Evolutionary conservation across 1,284 basidiomycete genomes (phyloP).

Genomic region (Ceratobasidium sp.): DNA sequence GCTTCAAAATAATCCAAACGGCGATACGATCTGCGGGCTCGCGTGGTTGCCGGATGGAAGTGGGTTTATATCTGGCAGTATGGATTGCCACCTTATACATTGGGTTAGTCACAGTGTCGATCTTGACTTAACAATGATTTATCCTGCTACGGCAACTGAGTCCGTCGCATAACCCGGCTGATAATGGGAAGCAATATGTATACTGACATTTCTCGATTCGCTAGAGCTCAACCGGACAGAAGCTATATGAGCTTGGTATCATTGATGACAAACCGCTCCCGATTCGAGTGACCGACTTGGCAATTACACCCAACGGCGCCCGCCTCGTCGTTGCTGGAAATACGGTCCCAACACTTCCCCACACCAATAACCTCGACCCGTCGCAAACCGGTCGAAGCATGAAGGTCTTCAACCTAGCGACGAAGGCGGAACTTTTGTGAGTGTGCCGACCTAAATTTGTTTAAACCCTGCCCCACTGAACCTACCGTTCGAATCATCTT

Average conservation of each 20-base stretch:
- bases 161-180: neutral
- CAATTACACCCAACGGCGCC: slow-evolving; percentile 86
- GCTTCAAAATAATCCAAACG: slow-evolving; percentile 71
- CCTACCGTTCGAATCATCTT: slow-evolving; percentile 15
- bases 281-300: slow-evolving; percentile 90
- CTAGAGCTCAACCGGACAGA: slow-evolving; percentile 40
- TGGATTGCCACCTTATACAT: slow-evolving; percentile 89
- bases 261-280: slow-evolving; percentile 64
- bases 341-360: slow-evolving; percentile 57
- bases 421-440: slow-evolving; percentile 57
- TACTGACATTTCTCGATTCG: slow-evolving; percentile 7
- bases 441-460: slow-evolving; percentile 48
- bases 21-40: slow-evolving; percentile 87
- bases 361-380: slow-evolving; percentile 31
- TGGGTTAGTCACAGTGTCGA: slow-evolving; percentile 73
- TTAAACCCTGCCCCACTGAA: slow-evolving; percentile 35
- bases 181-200: neutral
- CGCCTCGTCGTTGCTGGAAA: slow-evolving; percentile 88
- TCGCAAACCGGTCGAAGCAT: slow-evolving; percentile 29
- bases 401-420: slow-evolving; percentile 78
- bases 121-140: neutral
- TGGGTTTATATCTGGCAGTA: slow-evolving; percentile 90
- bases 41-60: slow-evolving; percentile 90
- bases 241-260: slow-evolving; percentile 34
- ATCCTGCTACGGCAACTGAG: neutral